phyloP scores from a whole-genome alignment of 345 rosid genomes.

The Brassica carinata region DNA sequence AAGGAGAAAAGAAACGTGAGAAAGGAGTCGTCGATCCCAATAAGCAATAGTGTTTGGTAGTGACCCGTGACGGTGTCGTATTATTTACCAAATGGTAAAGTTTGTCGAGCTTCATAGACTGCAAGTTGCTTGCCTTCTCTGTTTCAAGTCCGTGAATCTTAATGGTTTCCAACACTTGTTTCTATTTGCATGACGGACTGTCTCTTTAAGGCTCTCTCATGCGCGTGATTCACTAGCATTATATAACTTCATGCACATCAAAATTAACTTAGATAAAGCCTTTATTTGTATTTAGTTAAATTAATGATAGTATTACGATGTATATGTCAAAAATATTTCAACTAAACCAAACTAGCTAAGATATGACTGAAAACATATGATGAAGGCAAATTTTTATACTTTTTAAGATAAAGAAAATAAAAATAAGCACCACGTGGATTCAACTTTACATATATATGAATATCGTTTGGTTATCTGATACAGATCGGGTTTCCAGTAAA shows the following conservation, averaged over 20 bases:
- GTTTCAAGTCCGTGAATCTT: constrained; percentile 41
- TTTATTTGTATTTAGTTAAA: neutral
- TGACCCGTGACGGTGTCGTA: constrained; percentile 46
- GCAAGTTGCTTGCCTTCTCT: constrained; percentile 30
- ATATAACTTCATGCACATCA: neutral
- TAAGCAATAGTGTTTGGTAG: constrained; percentile 38
- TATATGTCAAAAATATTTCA: neutral
- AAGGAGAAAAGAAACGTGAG: neutral
- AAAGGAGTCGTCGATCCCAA: constrained; percentile 22
- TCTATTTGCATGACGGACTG: constrained; percentile 32
- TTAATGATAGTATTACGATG: neutral
- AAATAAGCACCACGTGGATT: constrained; percentile 4
- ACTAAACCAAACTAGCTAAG: neutral
- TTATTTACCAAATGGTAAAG: constrained; percentile 17
- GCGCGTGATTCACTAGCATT: constrained; percentile 32
- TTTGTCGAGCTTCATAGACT: constrained; percentile 21
- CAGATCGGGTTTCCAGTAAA: neutral
- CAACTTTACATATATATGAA: neutral
- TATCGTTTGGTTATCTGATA: neutral
- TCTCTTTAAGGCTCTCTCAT: constrained; percentile 4
- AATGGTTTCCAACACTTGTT: constrained; percentile 27
- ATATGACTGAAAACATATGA: constrained; percentile 8
- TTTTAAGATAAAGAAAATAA: neutral
- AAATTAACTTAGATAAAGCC: neutral
- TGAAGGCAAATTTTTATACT: neutral